Percentiles rank a stretch among this genome's conserved stretches.
Conservation (phyloP, 1,284 basidiomycete genomes). For the Phellopilus nigrolimitatus region DNA sequence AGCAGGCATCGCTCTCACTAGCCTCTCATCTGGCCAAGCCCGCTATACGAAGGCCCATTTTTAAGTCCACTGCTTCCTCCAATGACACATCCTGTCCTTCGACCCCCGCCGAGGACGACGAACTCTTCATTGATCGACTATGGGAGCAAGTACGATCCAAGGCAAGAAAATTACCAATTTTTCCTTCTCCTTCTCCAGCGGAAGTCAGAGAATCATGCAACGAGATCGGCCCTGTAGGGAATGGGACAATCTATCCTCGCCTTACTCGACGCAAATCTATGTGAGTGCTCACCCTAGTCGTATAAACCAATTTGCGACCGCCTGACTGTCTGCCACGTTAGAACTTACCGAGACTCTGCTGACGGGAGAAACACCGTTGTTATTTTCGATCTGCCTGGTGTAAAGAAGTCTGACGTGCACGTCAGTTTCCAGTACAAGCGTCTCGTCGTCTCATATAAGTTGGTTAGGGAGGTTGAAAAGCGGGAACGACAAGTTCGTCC, state of each 20-base stretch:
- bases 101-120: constrained; percentile 12
- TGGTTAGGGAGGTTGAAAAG: constrained; percentile 50
- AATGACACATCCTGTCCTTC: constrained; percentile 4
- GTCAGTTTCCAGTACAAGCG: constrained; percentile 61
- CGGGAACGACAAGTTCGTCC: constrained; percentile 54
- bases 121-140: constrained; percentile 13
- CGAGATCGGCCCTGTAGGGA: neutral
- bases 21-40: too few relatives aligned
- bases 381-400: constrained; percentile 58
- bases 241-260: neutral
- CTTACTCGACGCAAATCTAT: constrained; percentile 2
- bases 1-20: neutral
- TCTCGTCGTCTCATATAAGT: constrained; percentile 65
- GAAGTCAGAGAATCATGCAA: neutral
- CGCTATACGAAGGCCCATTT: neutral
- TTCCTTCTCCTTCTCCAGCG: neutral
- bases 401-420: constrained; percentile 66
- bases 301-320: neutral
- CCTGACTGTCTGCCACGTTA: neutral
- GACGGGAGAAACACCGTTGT: constrained; percentile 25
- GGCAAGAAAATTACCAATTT: neutral
- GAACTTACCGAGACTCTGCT: constrained; percentile 10
- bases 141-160: constrained; percentile 14
- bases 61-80: constrained; percentile 5
- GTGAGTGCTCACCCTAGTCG: neutral